Conservation (phyloP, 257 asterid species). For the Paulownia fortunei region DNA sequence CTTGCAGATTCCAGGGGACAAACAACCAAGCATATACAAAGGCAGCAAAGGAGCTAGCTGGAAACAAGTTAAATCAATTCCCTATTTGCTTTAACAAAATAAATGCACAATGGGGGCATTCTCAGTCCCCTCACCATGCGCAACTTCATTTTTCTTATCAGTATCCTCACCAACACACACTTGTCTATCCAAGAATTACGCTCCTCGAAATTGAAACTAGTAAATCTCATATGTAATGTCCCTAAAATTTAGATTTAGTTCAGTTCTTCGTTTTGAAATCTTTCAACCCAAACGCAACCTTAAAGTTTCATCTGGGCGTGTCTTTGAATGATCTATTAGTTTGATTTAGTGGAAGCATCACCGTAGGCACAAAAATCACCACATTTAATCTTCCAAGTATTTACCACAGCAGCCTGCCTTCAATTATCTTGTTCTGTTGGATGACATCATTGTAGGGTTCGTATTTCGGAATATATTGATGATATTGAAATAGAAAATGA, state of each 20-base stretch:
- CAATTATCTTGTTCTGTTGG: background rate
- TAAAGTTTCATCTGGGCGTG: no score
- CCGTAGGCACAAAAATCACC: background rate
- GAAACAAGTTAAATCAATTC: background rate
- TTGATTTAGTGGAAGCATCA: slow-evolving; percentile 23
- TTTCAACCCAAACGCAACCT: no score
- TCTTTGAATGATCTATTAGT: background rate
- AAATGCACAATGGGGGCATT: background rate
- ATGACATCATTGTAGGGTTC: no score
- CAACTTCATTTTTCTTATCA: no score
- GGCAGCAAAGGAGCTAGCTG: slow-evolving; percentile 7
- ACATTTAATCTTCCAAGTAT: slow-evolving; percentile 22
- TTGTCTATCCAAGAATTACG: no score
- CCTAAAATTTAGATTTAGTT: no score
- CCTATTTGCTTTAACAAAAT: background rate
- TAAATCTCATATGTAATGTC: no score
- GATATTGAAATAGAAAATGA: no score
- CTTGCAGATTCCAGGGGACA: background rate
- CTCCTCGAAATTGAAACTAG: no score
- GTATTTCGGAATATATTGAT: no score
- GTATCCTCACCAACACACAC: no score
- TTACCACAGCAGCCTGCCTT: slow-evolving; percentile 22
- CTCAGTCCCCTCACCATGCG: background rate
- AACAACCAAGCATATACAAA: background rate
- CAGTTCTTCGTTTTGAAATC: no score